Evolutionary conservation across 2,329 filamentous ascomycete genomes (phyloP).

Genomic region (Pseudopyricularia cyperi): DNA sequence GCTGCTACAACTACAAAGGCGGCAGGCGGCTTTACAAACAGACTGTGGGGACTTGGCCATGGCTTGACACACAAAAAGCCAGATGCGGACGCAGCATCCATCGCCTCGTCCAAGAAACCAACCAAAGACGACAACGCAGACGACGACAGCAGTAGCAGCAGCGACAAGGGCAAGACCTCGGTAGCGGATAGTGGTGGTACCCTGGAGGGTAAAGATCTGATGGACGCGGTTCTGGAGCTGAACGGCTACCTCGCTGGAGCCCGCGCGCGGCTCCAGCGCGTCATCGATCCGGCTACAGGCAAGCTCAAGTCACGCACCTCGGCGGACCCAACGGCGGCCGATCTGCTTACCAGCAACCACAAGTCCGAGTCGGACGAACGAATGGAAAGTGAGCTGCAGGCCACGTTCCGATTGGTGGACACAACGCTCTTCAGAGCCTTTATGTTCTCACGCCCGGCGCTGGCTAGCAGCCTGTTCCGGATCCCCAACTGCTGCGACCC

Average conservation of each 20-base stretch:
- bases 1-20: conserved; percentile 11
- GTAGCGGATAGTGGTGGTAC: conserved; percentile 26
- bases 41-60: background rate
- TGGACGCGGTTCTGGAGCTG: conserved; percentile 67
- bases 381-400: conserved; percentile 57
- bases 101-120: conserved; percentile 40
- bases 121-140: conserved; percentile 24
- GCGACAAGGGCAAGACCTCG: conserved; percentile 30
- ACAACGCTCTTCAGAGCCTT: conserved; percentile 90
- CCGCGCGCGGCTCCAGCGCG: conserved; percentile 49
- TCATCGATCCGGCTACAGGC: conserved; percentile 49
- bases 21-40: conserved; percentile 20
- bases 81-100: conserved; percentile 43
- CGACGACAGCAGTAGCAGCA: conserved; percentile 38
- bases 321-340: conserved; percentile 37
- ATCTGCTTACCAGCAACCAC: conserved; percentile 34
- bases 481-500: conserved; percentile 97
- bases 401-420: conserved; percentile 75
- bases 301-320: conserved; percentile 41
- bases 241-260: conserved; percentile 83
- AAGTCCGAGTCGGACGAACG: conserved; percentile 38
- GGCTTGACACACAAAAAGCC: conserved; percentile 15
- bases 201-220: conserved; percentile 71
- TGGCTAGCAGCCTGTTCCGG: conserved; percentile 83
- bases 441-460: conserved; percentile 78